Base-by-base conservation (phyloP, 2,329 filamentous ascomycete genomes). In the Chaetomiaceae sp. region DNA sequence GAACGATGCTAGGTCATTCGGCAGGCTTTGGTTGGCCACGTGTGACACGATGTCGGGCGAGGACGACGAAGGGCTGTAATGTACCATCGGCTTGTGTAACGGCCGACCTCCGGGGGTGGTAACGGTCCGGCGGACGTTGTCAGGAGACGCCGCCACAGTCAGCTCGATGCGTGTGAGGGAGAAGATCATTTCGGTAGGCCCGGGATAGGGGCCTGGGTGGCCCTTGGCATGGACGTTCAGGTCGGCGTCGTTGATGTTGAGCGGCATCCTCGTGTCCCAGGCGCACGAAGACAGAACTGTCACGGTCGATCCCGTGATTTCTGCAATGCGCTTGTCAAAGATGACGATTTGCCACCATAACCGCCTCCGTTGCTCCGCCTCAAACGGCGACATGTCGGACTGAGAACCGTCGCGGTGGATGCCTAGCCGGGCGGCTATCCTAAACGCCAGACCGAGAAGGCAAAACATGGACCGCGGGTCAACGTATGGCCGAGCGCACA, bases 281-380 rank as follows among this genome's bases (percentile, higher is more conserved):
- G 72, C 72, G 32, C 71, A 77, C 1, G 78, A 65, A 5, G 68
- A 79, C 23, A 82, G 70, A 0, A 78, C 79, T 4, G 78, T 82
- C 49, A 82, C 76, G 30, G 75, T 73, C 16, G 77, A 80, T 44
- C 80, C 78, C 3, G 81, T 78, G 66, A 89, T 78, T 65, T 89
- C 86, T 52, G 82, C 78, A 33, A 88, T 78, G 20, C 86, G 82
- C 55, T 78, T 75, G 65, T 90, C 87, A 58, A 88, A 85, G 23
- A 81, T 73, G 13, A 85, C 75, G 14, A 90, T 73, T 29, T 82
- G 80, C 85, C 85, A 90, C 86, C 85, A 89, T 1, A 90, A 70
- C 33, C 86, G 76, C 45, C 86, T 79, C n/a, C 85, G 78, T 67
- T 87, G 78, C 68, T 89, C 86, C 3, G 81, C 77, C 61, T 89